These are phyloP conservation scores for Entamoeba nuttalli DNA, from an alignment of 208 protist genomes.

Conservation along the genomic window DNA sequence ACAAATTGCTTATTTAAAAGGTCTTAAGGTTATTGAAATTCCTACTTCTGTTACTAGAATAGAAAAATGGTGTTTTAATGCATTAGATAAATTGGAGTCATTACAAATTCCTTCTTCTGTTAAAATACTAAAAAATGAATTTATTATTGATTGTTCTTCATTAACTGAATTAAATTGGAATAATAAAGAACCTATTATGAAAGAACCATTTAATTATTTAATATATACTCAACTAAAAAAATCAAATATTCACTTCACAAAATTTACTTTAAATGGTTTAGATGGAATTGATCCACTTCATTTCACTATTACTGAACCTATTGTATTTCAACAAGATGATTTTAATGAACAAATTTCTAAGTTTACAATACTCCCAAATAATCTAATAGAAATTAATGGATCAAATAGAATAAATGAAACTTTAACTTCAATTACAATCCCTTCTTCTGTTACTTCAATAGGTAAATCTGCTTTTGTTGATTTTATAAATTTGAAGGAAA, in stretches of 20 bases:
- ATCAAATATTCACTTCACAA: not conserved
- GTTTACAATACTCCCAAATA: too few species aligned
- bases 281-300: not conserved
- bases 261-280: not conserved
- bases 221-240: not conserved
- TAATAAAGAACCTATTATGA: too few species aligned
- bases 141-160: too few species aligned
- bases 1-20: too few species aligned
- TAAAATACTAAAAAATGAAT: too few species aligned
- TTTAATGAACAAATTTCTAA: too few species aligned
- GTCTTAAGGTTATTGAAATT: not conserved
- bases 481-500: not conserved
- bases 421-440: not conserved
- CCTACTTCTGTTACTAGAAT: not conserved
- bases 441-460: not conserved
- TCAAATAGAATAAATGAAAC: not conserved
- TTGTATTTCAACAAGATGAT: not conserved
- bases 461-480: not conserved
- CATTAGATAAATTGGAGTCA: too few species aligned
- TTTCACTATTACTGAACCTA: not conserved
- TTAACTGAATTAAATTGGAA: too few species aligned
- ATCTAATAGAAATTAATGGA: not conserved
- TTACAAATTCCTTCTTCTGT: not conserved
- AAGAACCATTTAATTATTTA: too few species aligned
- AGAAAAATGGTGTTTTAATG: too few species aligned